Conservation (phyloP, 2,329 filamentous ascomycete genomes). For the Rutstroemia sp. region DNA sequence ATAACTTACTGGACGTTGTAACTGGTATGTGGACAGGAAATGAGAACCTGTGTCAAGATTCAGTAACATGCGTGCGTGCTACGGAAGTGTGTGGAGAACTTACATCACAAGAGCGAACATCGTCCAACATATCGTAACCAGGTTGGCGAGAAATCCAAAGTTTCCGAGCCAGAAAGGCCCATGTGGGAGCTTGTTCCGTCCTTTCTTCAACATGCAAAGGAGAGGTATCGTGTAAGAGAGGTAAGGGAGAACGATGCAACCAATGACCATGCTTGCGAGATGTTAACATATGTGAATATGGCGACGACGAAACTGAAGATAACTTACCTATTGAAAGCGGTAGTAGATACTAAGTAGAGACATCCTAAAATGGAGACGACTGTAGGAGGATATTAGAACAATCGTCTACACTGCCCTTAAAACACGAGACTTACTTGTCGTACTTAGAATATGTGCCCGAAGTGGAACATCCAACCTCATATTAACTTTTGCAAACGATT, state of each 20-base stretch:
- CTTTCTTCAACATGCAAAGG: slow-evolving; percentile 31
- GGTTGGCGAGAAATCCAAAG: slow-evolving; percentile 51
- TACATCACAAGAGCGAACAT: slow-evolving; percentile 51
- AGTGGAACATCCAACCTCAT: slow-evolving; percentile 6
- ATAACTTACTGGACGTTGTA: slow-evolving; percentile 4
- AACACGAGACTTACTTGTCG: background rate
- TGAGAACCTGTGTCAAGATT: background rate
- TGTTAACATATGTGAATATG: background rate
- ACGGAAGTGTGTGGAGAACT: background rate
- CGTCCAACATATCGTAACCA: slow-evolving; percentile 48
- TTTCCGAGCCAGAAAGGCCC: slow-evolving; percentile 49
- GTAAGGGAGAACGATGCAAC: slow-evolving; percentile 8
- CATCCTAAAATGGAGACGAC: slow-evolving; percentile 3
- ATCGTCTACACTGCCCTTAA: too few species aligned
- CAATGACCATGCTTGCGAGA: slow-evolving; percentile 3
- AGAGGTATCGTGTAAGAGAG: slow-evolving; percentile 4
- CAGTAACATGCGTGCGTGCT: background rate
- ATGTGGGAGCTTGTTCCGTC: slow-evolving; percentile 49
- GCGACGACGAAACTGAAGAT: background rate
- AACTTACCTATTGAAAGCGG: slow-evolving; percentile 7
- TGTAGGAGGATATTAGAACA: too few species aligned
- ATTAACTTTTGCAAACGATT: slow-evolving; percentile 2
- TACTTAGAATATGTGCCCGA: slow-evolving; percentile 4
- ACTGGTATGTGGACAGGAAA: slow-evolving; percentile 6
- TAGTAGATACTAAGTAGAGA: slow-evolving; percentile 5